Evolutionary conservation across 2,329 filamentous ascomycete species (phyloP), one percentile per base, ranked within the genome.

Genomic region (Hypoxylon sp.): DNA sequence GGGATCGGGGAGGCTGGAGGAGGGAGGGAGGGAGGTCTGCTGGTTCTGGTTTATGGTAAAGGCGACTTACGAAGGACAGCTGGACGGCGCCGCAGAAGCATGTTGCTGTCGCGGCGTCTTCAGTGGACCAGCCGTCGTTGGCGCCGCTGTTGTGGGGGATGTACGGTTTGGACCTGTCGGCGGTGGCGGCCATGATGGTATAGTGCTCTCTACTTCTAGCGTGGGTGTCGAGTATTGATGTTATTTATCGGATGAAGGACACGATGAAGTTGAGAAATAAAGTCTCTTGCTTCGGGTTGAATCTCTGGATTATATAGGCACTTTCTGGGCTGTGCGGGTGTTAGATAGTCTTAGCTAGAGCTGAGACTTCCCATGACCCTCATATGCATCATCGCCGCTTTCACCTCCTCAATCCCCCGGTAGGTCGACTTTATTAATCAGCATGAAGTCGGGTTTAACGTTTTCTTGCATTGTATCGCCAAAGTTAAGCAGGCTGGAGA

Each of bases 31-130:
- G 14, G 14, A n/a, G 13, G 17, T 38, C 5, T 38, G 2, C 14
- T 36, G 34, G 34, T 10, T 36, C 11, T 14, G 25, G 36, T 2
- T 10, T 36, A 43, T 43, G 23, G 9, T 13, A 17, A 11, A n/a
- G 51, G 9, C 4, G 11, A 80, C 82, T 77, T 76, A 87, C 84
- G 58, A 89, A 84, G 48, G 80, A 73, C 0, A 89, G 75, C 63
- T 89, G 86, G 0, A 89, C 84, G 7, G 82, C 78, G 19, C 87
- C 86, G 67, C 87, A 89, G 72, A 83, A 87, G 72, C 87, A 90
- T 0, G 87, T 88, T 0, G 86, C 86, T 5, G 86, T 88, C 2
- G 86, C 86, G 70, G 82, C 79, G 11, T 79, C 75, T 1, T 83
- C 79, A 0, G 61, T 85, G 0, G 82, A 83, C 77, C 79, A 84